Evolutionary conservation across 2,329 filamentous ascomycete species (phyloP).

Genomic region (Pyricularia pennisetigena): DNA sequence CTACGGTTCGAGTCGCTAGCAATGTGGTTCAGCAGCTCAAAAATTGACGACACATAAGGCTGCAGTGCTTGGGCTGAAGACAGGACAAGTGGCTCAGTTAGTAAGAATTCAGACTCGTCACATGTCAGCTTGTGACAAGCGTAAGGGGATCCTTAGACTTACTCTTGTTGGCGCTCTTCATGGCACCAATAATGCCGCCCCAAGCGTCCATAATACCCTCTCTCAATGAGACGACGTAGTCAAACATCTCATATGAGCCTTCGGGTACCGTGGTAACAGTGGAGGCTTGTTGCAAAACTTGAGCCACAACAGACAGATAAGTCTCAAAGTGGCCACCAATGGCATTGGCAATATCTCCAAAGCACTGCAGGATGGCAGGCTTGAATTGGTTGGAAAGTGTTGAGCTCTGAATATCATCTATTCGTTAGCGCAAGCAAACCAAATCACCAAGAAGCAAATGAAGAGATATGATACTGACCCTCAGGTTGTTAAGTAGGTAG

Average conservation of each 20-base stretch:
- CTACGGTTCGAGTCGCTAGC: constrained; percentile 78
- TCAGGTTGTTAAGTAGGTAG: constrained; percentile 83
- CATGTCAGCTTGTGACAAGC: background rate
- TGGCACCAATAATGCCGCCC: constrained; percentile 91
- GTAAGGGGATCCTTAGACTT: constrained; percentile 21
- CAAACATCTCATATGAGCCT: constrained; percentile 87
- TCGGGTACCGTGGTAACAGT: constrained; percentile 70
- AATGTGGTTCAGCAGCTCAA: constrained; percentile 74
- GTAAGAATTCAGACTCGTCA: background rate
- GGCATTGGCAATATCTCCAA: constrained; percentile 92
- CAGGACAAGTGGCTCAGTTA: background rate
- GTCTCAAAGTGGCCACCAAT: constrained; percentile 89
- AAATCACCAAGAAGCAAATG: too few species aligned
- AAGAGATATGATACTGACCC: constrained; percentile 40
- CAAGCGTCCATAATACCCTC: constrained; percentile 99
- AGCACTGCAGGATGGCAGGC: constrained; percentile 94
- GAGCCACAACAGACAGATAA: constrained; percentile 84
- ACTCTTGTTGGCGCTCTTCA: constrained; percentile 77
- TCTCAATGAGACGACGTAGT: constrained; percentile 88
- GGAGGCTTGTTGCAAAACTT: constrained; percentile 88
- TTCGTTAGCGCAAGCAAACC: background rate
- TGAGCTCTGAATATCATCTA: constrained; percentile 51
- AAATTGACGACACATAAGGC: constrained; percentile 76
- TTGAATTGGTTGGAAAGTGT: constrained; percentile 94
- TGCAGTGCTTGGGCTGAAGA: constrained; percentile 56